Conservation (phyloP, 257 asterid species). For the Salvia miltiorrhiza region DNA sequence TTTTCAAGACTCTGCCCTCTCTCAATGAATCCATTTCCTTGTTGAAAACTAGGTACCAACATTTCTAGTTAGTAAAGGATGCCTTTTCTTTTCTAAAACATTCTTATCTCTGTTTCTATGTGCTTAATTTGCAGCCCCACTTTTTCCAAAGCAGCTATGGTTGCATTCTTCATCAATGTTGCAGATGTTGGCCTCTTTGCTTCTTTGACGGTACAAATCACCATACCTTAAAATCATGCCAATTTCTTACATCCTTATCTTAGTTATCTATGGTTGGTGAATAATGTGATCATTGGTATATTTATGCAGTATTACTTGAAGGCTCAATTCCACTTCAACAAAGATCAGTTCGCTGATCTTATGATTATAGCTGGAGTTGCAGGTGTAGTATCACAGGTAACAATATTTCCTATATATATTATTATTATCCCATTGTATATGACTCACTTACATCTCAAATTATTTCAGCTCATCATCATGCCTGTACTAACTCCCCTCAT, state of each 20-base stretch:
- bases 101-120: too few species aligned
- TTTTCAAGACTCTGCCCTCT: slow-evolving; percentile 57
- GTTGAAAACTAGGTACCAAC: slow-evolving; percentile 44
- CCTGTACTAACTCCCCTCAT: slow-evolving; percentile 67
- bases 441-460: background rate
- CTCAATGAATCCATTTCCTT: slow-evolving; percentile 54
- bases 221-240: too few species aligned
- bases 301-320: slow-evolving; percentile 74
- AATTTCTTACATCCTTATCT: too few species aligned
- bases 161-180: slow-evolving; percentile 60
- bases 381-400: slow-evolving; percentile 80
- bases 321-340: slow-evolving; percentile 85
- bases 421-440: background rate
- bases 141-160: slow-evolving; percentile 75
- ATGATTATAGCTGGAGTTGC: slow-evolving; percentile 78
- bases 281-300: background rate
- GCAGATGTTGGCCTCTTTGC: slow-evolving; percentile 74
- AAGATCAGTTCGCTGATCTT: slow-evolving; percentile 86
- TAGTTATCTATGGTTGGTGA: too few species aligned
- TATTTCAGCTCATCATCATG: slow-evolving; percentile 70
- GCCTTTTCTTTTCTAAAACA: background rate
- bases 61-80: too few species aligned
- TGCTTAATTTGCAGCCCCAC: slow-evolving; percentile 51
- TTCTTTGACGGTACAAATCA: slow-evolving; percentile 49
- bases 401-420: background rate